Conservation (phyloP, 352 stramenopile genomes). For the Phytophthora macrochlamydospora region DNA sequence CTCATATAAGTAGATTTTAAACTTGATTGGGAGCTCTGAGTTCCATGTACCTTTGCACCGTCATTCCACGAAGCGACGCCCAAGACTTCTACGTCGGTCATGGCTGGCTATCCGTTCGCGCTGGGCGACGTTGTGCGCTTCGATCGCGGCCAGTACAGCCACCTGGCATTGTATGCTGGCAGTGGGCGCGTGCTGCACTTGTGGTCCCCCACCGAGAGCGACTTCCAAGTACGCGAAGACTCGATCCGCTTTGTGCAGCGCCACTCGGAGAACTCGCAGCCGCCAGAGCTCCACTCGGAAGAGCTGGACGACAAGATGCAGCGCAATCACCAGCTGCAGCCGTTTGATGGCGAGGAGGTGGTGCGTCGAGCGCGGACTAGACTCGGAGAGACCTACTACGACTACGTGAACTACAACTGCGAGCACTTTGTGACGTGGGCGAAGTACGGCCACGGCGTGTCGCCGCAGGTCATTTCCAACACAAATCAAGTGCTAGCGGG, state of each 20-base stretch:
- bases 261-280: slow-evolving; percentile 4
- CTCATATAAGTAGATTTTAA: background rate
- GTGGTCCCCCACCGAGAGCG: slow-evolving; percentile 48
- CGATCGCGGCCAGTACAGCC: slow-evolving; percentile 63
- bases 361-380: slow-evolving; percentile 51
- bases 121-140: slow-evolving; percentile 69
- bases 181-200: slow-evolving; percentile 62
- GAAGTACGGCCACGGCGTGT: slow-evolving; percentile 58
- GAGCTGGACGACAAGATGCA: slow-evolving; percentile 63
- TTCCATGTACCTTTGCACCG: background rate
- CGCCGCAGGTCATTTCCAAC: slow-evolving; percentile 61
- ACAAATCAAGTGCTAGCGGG: slow-evolving; percentile 65
- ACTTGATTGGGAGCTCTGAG: background rate
- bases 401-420: slow-evolving; percentile 65
- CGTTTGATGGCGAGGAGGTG: slow-evolving; percentile 47
- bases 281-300: slow-evolving; percentile 43
- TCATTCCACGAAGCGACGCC: slow-evolving; percentile 19
- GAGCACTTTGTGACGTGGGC: slow-evolving; percentile 84
- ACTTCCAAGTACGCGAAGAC: slow-evolving; percentile 71
- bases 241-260: slow-evolving; percentile 49
- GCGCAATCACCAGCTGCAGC: slow-evolving; percentile 39
- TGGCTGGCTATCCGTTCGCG: slow-evolving; percentile 20
- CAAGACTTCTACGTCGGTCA: slow-evolving; percentile 1
- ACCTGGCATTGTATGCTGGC: slow-evolving; percentile 63
- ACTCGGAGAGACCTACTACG: slow-evolving; percentile 62